These are phyloP conservation scores for Microdochium trichocladiopsis DNA, from an alignment of 2,329 filamentous ascomycete genomes.

Conservation along the genomic window DNA sequence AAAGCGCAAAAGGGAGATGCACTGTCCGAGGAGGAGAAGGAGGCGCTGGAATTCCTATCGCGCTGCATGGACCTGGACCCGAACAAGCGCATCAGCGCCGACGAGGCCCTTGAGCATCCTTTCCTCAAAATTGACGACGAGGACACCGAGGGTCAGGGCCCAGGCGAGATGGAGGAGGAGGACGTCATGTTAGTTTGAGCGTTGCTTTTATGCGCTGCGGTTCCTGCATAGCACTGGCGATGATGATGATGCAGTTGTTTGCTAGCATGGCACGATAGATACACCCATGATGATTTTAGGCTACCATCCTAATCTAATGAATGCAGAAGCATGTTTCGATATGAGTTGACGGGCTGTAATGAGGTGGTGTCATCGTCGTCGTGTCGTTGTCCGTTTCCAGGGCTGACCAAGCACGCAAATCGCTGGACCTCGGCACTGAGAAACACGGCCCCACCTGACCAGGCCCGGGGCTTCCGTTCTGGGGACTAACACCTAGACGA, in stretches of 20 bases:
- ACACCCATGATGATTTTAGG: neutral
- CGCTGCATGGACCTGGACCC: slow-evolving; percentile 74
- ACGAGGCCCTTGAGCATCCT: slow-evolving; percentile 65
- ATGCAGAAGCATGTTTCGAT: neutral
- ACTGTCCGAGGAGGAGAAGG: slow-evolving; percentile 60
- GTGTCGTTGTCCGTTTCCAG: too few species aligned
- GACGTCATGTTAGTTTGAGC: slow-evolving; percentile 41
- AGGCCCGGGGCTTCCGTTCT: too few species aligned
- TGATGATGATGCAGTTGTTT: neutral
- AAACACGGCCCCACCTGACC: too few species aligned
- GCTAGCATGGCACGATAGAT: neutral
- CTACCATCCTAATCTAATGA: neutral
- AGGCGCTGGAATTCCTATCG: slow-evolving; percentile 66
- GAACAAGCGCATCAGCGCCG: slow-evolving; percentile 63
- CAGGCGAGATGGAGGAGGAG: slow-evolving; percentile 31
- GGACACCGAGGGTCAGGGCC: slow-evolving; percentile 11
- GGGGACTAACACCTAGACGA: too few species aligned
- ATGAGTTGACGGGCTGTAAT: neutral
- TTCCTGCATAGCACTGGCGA: neutral
- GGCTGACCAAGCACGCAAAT: neutral
- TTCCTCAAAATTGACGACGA: slow-evolving; percentile 47
- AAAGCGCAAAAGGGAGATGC: slow-evolving; percentile 40
- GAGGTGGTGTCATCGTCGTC: neutral
- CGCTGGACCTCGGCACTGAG: too few species aligned
- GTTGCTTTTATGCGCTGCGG: neutral